Evolutionary conservation across 495 filamentous ascomycete species (phyloP).

Genomic region (Penicillium steckii): DNA sequence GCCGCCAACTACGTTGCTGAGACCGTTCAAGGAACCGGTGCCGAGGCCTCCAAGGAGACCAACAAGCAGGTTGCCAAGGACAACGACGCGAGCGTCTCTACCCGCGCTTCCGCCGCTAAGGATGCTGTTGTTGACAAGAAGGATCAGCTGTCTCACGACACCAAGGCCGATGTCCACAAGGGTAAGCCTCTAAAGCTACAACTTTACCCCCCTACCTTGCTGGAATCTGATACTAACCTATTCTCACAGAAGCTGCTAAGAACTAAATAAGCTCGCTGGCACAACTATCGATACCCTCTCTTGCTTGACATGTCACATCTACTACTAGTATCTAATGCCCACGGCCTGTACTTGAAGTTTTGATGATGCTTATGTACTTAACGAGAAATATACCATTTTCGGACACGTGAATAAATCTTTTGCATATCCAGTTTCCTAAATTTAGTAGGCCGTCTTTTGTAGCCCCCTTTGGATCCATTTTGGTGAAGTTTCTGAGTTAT

Average conservation of each 20-base stretch:
- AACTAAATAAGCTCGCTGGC: conserved; percentile 5
- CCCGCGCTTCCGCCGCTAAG: conserved; percentile 18
- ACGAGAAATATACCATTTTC: no score
- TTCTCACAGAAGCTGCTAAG: conserved; percentile 6
- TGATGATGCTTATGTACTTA: no score
- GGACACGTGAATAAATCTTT: no score
- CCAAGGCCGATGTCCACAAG: conserved; percentile 25
- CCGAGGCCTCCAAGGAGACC: conserved; percentile 19
- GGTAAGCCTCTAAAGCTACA: conserved; percentile 11
- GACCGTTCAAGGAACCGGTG: conserved; percentile 19
- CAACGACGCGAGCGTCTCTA: conserved; percentile 13
- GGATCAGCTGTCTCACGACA: conserved; percentile 16
- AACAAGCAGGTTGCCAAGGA: conserved; percentile 25
- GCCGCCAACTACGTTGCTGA: conserved; percentile 22
- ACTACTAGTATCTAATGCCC: no score
- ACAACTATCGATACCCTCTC: no score
- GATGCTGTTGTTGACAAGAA: conserved; percentile 23
- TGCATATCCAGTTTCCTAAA: no score
- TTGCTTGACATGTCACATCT: no score
- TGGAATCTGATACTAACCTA: neutral
- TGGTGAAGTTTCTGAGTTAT: no score
- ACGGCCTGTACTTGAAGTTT: no score
- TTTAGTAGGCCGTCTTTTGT: no score
- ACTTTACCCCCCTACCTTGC: no score
- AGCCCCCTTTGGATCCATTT: no score